Evolutionary conservation across 2,329 filamentous ascomycete species (phyloP), one percentile per base, ranked within the genome.

Genomic region (Trichoderma harzianum): DNA sequence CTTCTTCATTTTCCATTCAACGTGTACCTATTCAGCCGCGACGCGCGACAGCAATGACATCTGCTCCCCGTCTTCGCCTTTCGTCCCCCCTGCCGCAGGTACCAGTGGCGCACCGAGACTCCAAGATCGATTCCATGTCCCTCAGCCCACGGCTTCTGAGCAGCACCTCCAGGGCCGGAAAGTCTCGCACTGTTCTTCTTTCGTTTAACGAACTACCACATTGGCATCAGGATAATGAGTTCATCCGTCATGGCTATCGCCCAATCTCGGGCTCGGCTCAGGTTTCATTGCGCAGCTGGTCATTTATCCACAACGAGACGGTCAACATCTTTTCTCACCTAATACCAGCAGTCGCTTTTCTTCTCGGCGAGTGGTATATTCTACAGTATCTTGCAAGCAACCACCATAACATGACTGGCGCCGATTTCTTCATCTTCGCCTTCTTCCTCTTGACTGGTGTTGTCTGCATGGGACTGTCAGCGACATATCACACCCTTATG

Each of bases 201-300:
- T 30, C 65, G 12, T 68, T 60, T 21, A 18, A 68, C 1, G 53
- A 68, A 24, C 65, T 68, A n/a, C 65, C 65, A 34, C 39, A 60
- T 32, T 68, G 65, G 65, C 65, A 68, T 68, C 65, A 60, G 16
- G 65, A 68, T 32, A 68, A 68, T n/a, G 65, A 68, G n/a, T 68
- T 58, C 36, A 68, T 68, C 24, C 65, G 30, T 43, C 65, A 68
- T 60, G 65, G 65, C 53, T 68, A 68, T 34, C 65, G 65, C 12
- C 65, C 65, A 10, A 68, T 68, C 34, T 68, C 65, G 47, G 65
- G 65, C 53, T 68, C 65, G 11, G 65, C 53, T 24, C 53, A 43
- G 34, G 34, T 68, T 12, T 68, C 65, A 18, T 47, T 68, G 18
- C 34, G n/a, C 34, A 68, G 65, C 34, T 68, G 65, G 65, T 68